phyloP scores from a whole-genome alignment of 2,329 filamentous ascomycete genomes.

The Knufia petricola region DNA sequence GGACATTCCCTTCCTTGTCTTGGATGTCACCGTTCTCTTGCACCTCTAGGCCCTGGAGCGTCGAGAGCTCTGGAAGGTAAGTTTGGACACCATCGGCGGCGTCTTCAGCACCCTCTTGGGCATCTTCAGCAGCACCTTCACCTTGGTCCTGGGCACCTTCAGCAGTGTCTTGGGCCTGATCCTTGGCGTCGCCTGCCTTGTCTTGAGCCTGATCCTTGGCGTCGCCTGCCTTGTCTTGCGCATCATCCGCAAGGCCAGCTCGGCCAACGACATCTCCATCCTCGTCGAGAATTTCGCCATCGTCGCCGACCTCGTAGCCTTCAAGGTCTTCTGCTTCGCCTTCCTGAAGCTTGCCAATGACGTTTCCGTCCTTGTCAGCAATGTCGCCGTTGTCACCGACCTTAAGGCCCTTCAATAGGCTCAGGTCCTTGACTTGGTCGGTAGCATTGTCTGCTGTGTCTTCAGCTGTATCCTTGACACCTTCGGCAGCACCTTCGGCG shows the following conservation, averaged over 20 bases:
- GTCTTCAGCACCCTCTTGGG: slow-evolving; percentile 23
- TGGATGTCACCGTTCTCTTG: slow-evolving; percentile 46
- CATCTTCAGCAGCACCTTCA: slow-evolving; percentile 27
- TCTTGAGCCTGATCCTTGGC: slow-evolving; percentile 24
- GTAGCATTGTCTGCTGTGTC: slow-evolving; percentile 25
- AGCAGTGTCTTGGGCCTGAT: slow-evolving; percentile 18
- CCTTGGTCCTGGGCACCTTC: slow-evolving; percentile 23
- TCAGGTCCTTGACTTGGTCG: slow-evolving; percentile 24
- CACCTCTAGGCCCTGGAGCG: slow-evolving; percentile 34
- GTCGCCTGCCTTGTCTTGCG: slow-evolving; percentile 21
- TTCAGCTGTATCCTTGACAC: slow-evolving; percentile 40
- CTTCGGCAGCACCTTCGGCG: slow-evolving; percentile 28
- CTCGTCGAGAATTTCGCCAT: slow-evolving; percentile 26
- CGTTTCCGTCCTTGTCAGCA: slow-evolving; percentile 28
- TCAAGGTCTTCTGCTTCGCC: slow-evolving; percentile 34
- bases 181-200: slow-evolving; percentile 21
- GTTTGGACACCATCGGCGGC: slow-evolving; percentile 27
- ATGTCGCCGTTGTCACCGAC: slow-evolving; percentile 32
- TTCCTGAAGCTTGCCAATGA: slow-evolving; percentile 32
- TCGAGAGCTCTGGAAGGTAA: slow-evolving; percentile 27
- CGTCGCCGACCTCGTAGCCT: slow-evolving; percentile 32
- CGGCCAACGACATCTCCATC: slow-evolving; percentile 29
- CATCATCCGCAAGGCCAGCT: not conserved
- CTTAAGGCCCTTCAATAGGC: slow-evolving; percentile 31
- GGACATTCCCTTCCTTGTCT: slow-evolving; percentile 33